Evolutionary conservation across 495 filamentous ascomycete species (phyloP).

Genomic region (Rostrohypoxylon terebratum): DNA sequence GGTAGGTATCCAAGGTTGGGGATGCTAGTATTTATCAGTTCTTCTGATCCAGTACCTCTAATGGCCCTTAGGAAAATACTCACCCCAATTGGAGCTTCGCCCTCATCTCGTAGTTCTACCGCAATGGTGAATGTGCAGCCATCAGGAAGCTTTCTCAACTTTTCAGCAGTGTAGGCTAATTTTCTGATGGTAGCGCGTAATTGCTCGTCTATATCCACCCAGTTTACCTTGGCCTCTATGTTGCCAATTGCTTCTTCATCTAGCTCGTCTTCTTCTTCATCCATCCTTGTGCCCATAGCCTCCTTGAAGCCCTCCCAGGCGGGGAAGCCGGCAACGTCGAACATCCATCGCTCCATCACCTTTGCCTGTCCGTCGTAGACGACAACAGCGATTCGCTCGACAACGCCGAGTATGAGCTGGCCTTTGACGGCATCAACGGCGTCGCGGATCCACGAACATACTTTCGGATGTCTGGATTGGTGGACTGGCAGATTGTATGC

Average conservation of each 20-base stretch:
- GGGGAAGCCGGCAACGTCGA: constrained; percentile 84
- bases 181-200: constrained; percentile 63
- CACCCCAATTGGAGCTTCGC: constrained; percentile 78
- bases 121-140: constrained; percentile 89
- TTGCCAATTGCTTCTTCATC: constrained; percentile 27
- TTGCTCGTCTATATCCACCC: constrained; percentile 60
- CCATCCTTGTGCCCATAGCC: constrained; percentile 15
- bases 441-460: constrained; percentile 91
- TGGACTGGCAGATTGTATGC: constrained; percentile 91
- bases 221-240: constrained; percentile 47
- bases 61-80: constrained; percentile 33
- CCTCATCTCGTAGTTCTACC: constrained; percentile 82
- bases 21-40: constrained; percentile 56
- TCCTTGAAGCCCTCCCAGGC: constrained; percentile 60
- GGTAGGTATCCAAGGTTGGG: constrained; percentile 75
- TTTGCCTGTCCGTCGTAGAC: constrained; percentile 66
- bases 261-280: constrained; percentile 41
- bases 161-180: constrained; percentile 67
- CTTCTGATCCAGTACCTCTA: neutral
- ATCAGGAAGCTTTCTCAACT: constrained; percentile 72
- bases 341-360: constrained; percentile 84
- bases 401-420: constrained; percentile 75
- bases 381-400: constrained; percentile 79
- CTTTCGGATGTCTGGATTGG: constrained; percentile 88
- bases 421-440: constrained; percentile 79